Base-by-base conservation (phyloP, 2,329 filamentous ascomycete species). In the Trichophyton schoenleinii region DNA sequence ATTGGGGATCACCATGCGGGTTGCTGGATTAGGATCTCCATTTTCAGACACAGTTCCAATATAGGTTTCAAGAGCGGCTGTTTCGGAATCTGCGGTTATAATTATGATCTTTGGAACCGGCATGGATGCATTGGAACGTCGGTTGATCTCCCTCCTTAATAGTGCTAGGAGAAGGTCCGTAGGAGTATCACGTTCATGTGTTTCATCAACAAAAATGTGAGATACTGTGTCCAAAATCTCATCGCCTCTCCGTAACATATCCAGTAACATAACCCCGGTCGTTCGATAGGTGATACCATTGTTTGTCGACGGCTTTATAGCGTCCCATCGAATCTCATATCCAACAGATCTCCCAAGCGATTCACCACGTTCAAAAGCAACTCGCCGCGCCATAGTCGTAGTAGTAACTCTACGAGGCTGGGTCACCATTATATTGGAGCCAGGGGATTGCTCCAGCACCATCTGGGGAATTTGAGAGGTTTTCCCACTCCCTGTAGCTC, bases 161-260 rank as follows among this genome's bases (percentile, higher is more conserved):
- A 77, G 65, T 38, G 78, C 72, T 66, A 81, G 70, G 28, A 79
- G 68, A 63, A 79, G 74, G 61, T 80, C 78, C 34, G 78, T 75
- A 9, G 70, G 65, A 18, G 77, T 68, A 66, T 75, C 74, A 60
- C 77, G 72, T 63, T 79, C 78, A 63, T 80, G 78, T 18, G 80
- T 77, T 67, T 81, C 80, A 64, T 82, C 79, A 61, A 82, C 74
- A 46, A 81, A 66, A 18, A 81, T 68, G 64, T 81, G 78, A 2
- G 78, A 78, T 34, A 75, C 67, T 1, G 68, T 69, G 58, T 76
- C 72, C 31, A 81, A 64, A 18, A 74, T 65, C 1, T 68, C 67
- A 60, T 78, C 73, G 2, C 72, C 66, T 49, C 71, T 65, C 62
- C 71, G 67, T 60, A 78, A 74, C 20, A 81, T 69, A 61, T 77